Conservation (phyloP, 1,284 basidiomycete genomes). For the Apiotrichum gracile region DNA sequence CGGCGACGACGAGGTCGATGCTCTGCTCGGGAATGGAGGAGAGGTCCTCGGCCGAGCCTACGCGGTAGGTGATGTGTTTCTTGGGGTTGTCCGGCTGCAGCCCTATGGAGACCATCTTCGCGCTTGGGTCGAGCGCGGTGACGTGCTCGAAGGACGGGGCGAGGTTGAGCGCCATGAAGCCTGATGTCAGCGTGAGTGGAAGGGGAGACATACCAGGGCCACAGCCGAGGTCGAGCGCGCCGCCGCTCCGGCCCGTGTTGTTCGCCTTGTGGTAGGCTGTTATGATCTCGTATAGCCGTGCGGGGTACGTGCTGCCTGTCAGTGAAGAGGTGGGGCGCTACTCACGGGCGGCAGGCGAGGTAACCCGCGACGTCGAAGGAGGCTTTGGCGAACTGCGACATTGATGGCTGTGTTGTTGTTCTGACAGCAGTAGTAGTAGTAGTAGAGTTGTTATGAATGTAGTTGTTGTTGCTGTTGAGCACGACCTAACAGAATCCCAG, state of each 20-base stretch:
- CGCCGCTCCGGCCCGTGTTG: background rate
- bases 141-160: constrained; percentile 56
- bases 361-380: constrained; percentile 33
- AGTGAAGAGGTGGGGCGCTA: constrained; percentile 1
- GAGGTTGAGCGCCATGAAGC: constrained; percentile 56
- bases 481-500: too few relatives aligned
- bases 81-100: constrained; percentile 18
- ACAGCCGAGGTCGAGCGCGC: constrained; percentile 66
- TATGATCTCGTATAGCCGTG: constrained; percentile 26
- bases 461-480: background rate
- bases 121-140: constrained; percentile 66
- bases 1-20: constrained; percentile 69
- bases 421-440: background rate
- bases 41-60: constrained; percentile 25
- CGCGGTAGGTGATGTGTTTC: constrained; percentile 51
- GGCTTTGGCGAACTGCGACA: constrained; percentile 31
- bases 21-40: constrained; percentile 47
- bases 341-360: constrained; percentile 33
- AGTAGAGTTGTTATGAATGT: background rate
- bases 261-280: constrained; percentile 20
- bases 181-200: constrained; percentile 48
- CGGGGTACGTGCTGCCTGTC: constrained; percentile 24
- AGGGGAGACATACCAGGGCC: constrained; percentile 58
- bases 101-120: constrained; percentile 66
- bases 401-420: background rate